Evolutionary conservation across 805 yeast species (phyloP), one percentile per base, ranked within the genome.

Genomic region (Monosporozyma aquatica): DNA sequence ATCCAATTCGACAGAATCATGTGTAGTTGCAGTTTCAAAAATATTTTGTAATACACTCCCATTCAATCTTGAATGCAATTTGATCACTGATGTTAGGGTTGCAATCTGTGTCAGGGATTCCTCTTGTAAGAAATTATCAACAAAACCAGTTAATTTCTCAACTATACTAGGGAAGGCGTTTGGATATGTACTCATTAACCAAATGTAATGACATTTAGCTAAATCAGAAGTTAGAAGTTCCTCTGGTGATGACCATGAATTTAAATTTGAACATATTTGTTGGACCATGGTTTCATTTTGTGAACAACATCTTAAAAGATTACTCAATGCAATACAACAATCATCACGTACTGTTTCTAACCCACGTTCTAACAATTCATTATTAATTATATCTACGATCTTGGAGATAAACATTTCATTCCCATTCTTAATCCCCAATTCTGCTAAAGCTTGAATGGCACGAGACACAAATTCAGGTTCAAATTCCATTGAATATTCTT

Each of bases 401-500:
- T 74, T 78, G 36, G 74, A 69, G 11, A 64, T 54, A 38, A 75
- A 66, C 42, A 66, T 70, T 5, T 74, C 68, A 22, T 56, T 49
- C 1, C 64, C 53, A 40, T 79, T 62, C 54, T 80, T 78, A 47
- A 82, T 77, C 9, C 87, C 87, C 38, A 83, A 71, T 38, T 84
- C 82, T 0, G 86, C 82, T 48, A 83, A 72, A 7, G 84, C 83
- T 44, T 69, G 69, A 28, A 83, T 74, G 2, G 90, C 72, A 46
- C 78, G 72, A 34, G 64, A 54, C 8, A 82, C 94, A 49, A 87
- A 77, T 38, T 84, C 81, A 3, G 80, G 76, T 55, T 90, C 97
- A 52, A 87, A 78, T 56, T 85, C 95, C 81, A 80, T 78, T 4
- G 90, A 76, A 56, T 84, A 84, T 60, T 84, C 94, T 55, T 80